Evolutionary conservation across 768 basidiomycete genomes (phyloP).

Genomic region (Mycena capillaripes): DNA sequence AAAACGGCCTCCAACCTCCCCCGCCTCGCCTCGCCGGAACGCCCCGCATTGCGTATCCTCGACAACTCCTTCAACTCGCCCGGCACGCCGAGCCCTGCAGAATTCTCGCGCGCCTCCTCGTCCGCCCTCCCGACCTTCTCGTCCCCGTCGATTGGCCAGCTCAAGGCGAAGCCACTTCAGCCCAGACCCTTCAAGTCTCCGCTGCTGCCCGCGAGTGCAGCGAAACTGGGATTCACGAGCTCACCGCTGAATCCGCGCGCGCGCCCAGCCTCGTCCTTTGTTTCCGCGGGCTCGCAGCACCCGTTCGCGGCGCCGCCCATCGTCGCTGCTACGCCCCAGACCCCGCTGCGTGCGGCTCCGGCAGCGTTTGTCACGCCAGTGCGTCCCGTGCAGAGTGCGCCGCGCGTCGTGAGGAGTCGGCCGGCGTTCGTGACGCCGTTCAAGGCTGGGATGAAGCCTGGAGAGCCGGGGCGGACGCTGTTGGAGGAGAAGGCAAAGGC

Average conservation of each 20-base stretch:
- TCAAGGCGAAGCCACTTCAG: conserved; percentile 27
- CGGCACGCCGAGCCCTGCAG: conserved; percentile 56
- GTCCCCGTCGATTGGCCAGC: conserved; percentile 33
- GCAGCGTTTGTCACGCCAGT: conserved; percentile 35
- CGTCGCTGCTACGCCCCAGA: conserved; percentile 10
- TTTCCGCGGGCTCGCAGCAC: conserved; percentile 51
- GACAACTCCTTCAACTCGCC: conserved; percentile 54
- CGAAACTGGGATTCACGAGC: conserved; percentile 32
- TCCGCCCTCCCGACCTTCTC: conserved; percentile 30
- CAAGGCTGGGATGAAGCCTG: conserved; percentile 65
- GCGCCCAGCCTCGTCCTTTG: conserved; percentile 18
- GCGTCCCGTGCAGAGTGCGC: conserved; percentile 9
- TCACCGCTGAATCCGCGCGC: conserved; percentile 50
- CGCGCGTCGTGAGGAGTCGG: conserved; percentile 38
- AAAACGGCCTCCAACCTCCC: conserved; percentile 41
- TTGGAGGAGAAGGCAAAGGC: conserved; percentile 43
- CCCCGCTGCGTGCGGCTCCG: conserved; percentile 29
- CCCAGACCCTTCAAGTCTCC: conserved; percentile 44
- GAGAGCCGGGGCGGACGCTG: conserved; percentile 52
- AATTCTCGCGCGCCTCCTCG: conserved; percentile 41
- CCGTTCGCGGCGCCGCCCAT: conserved; percentile 49
- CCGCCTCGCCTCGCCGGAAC: conserved; percentile 43
- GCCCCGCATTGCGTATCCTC: conserved; percentile 53
- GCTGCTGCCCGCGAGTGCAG: conserved; percentile 20
- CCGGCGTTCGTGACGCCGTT: conserved; percentile 75